Evolutionary conservation across 371 early-diverging fungal genomes (phyloP), one percentile per base, ranked within the genome.

Genomic region (Parasitella parasitica): DNA sequence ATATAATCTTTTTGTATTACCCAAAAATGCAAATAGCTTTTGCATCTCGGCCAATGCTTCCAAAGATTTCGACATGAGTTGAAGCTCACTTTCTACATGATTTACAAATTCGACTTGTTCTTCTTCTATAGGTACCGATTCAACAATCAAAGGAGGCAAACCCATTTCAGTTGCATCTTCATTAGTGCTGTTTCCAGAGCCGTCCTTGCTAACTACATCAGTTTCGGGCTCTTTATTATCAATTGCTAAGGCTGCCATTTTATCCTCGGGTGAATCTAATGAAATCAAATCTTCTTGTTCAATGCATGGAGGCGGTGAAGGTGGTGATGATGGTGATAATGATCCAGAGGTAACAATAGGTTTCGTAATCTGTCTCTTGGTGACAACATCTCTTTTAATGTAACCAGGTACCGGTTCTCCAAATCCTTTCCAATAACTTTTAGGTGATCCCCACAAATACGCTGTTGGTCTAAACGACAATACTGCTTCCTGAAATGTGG

Each of bases 371-470:
- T 51, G 60, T 18, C 46, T 37, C 28, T 41, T 54, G 4, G 55
- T 54, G 4, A 48, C 8, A 13, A 50, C 57, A 15, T 63, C 39
- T 18, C 43, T 26, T 39, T 56, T 36, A 18, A 52, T 59, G 22
- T 67, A 71, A 4, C 51, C 61, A 13, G 72, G 68, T 6, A 78
- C 62, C 12, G 64, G 41, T 4, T 74, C 75, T 9, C 82, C 79
- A 51, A 57, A 50, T 18, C 82, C 82, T 32, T 67, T 63, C 78
- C 79, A 78, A 56, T 77, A 81, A 20, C 71, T 59, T 13, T 22
- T 15, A 9, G 71, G 51, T 0, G 56, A 49, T 15, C 77, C 79
- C 77, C 77, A 81, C 6, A 27, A 18, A n/a, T 65, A 38, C 0
- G 74, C 66, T 20, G 35, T 37, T n/a, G 82, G 79, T 38, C 69